phyloP scores from a whole-genome alignment of 441 rosid species.

The Populus hybrid region DNA sequence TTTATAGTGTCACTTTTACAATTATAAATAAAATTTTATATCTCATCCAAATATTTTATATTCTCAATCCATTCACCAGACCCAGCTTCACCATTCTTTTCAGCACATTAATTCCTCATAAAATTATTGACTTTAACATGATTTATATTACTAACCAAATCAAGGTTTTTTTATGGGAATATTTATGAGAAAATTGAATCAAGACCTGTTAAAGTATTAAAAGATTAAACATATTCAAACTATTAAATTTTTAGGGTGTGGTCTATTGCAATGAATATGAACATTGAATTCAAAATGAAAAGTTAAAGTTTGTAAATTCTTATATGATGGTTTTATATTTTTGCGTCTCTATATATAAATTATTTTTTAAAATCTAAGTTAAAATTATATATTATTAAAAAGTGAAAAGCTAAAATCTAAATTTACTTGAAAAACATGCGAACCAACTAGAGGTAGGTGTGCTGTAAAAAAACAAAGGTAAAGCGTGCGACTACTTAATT shows the following conservation, averaged over 20 bases:
- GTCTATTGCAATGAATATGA: conserved; percentile 8
- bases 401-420: too few relatives aligned
- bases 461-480: too few relatives aligned
- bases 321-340: not conserved
- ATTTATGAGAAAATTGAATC: conserved; percentile 17
- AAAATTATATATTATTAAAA: too few relatives aligned
- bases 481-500: too few relatives aligned
- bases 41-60: conserved; percentile 34
- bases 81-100: conserved; percentile 25
- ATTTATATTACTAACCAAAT: not conserved
- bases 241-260: conserved; percentile 7
- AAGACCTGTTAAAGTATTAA: conserved; percentile 21
- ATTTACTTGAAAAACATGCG: too few relatives aligned
- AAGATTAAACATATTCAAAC: conserved; percentile 14
- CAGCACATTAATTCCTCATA: conserved; percentile 50
- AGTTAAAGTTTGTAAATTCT: not conserved
- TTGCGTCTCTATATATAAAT: too few relatives aligned
- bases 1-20: not conserved
- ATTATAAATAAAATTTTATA: too few relatives aligned
- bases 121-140: conserved; percentile 3
- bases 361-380: too few relatives aligned
- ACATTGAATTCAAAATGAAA: too few relatives aligned
- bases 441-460: too few relatives aligned
- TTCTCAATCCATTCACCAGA: conserved; percentile 72
- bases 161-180: conserved; percentile 15